Percentiles rank a stretch among this genome's conserved stretches.
Evolutionary conservation across 345 rosid genomes (phyloP).

Genomic region (Kandelia obovata): DNA sequence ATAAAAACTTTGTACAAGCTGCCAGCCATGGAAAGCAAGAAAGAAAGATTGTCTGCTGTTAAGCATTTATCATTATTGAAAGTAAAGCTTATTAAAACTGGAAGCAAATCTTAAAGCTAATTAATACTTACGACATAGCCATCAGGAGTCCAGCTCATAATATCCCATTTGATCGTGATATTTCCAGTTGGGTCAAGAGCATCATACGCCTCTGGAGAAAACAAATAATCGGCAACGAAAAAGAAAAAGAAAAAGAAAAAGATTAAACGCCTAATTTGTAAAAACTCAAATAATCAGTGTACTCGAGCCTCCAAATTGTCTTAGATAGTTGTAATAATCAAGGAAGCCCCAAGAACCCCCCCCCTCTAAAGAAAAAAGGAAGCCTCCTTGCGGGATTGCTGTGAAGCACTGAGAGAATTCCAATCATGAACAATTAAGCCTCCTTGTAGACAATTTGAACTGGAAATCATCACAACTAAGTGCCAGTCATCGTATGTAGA

Average conservation of each 20-base stretch:
- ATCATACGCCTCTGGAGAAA: constrained; percentile 69
- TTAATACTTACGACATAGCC: constrained; percentile 67
- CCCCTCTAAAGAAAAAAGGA: no score
- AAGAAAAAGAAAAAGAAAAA: not conserved
- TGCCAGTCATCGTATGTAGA: no score
- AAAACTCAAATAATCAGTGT: not conserved
- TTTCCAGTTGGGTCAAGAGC: constrained; percentile 85
- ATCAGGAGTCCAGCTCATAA: constrained; percentile 75
- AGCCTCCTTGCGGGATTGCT: no score
- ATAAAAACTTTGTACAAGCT: not conserved
- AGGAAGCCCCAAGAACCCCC: no score
- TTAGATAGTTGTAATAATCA: not conserved
- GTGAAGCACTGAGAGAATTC: no score
- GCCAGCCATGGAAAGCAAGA: no score
- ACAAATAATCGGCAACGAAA: not conserved
- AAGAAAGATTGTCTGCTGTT: not conserved
- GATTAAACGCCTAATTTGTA: not conserved
- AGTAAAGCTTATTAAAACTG: not conserved
- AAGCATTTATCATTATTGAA: not conserved
- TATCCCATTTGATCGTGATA: constrained; percentile 92
- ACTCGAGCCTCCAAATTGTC: not conserved
- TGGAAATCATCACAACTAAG: no score
- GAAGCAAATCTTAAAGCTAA: not conserved
- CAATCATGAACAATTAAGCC: no score
- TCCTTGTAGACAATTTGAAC: no score